Evolutionary conservation across 1,284 basidiomycete species (phyloP).

Genomic region (Volvariella volvacea): DNA sequence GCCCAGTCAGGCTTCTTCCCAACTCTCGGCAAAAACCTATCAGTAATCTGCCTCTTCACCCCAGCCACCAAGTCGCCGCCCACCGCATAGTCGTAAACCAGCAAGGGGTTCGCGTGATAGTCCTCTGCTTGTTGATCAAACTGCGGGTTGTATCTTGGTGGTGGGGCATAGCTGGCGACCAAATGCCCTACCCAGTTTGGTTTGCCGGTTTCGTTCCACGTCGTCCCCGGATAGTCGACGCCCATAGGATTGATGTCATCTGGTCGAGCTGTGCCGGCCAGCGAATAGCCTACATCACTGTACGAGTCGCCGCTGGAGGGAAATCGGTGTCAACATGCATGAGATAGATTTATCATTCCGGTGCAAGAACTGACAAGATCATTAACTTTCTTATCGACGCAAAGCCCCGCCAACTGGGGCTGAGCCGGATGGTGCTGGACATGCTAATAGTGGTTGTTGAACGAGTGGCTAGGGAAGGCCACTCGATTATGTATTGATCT

Average conservation of each 20-base stretch:
- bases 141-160: slow-evolving; percentile 23
- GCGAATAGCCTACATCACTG: slow-evolving; percentile 32
- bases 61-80: slow-evolving; percentile 37
- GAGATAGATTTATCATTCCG: too few relatives aligned
- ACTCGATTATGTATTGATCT: too few relatives aligned
- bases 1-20: slow-evolving; percentile 32
- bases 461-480: too few relatives aligned
- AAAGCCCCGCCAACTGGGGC: slow-evolving; percentile 32
- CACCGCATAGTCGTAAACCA: slow-evolving; percentile 45
- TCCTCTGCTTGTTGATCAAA: slow-evolving; percentile 16
- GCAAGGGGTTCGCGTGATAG: slow-evolving; percentile 25
- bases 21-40: slow-evolving; percentile 27
- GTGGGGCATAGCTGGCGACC: slow-evolving; percentile 32
- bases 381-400: slow-evolving; percentile 28
- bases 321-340: background rate
- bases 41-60: slow-evolving; percentile 31
- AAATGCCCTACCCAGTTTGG: slow-evolving; percentile 54
- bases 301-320: slow-evolving; percentile 45
- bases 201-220: slow-evolving; percentile 33
- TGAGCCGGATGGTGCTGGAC: slow-evolving; percentile 16
- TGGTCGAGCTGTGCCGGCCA: slow-evolving; percentile 18
- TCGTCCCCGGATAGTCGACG: slow-evolving; percentile 33
- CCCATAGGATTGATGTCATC: slow-evolving; percentile 38
- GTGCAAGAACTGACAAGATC: slow-evolving; percentile 37
- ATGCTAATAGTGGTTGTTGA: too few relatives aligned